A percentile compares a stretch with the other conserved stretches of the same genome.
Evolutionary conservation across 306 rosid species (phyloP).

Genomic region (Quercus variabilis): DNA sequence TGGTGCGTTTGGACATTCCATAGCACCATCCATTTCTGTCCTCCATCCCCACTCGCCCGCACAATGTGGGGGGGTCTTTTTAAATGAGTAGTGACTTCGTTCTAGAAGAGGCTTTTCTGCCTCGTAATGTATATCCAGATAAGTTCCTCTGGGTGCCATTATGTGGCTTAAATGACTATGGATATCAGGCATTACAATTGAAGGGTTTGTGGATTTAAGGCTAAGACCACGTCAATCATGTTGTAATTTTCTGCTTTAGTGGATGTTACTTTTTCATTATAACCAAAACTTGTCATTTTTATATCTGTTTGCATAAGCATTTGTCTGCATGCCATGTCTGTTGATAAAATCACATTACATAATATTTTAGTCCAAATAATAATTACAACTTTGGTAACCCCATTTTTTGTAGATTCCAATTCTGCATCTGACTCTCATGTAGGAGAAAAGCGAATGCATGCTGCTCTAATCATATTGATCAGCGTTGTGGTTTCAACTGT

Average conservation of each 20-base stretch:
- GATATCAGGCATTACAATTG: background rate
- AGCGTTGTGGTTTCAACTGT: conserved; percentile 27
- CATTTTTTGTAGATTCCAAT: conserved; percentile 41
- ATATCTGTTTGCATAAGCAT: background rate
- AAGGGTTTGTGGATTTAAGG: background rate
- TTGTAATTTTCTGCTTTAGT: background rate
- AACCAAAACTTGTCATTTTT: background rate
- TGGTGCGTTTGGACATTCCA: background rate
- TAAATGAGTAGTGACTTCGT: background rate
- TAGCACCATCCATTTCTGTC: background rate
- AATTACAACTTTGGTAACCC: background rate
- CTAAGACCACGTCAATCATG: background rate
- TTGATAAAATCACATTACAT: background rate
- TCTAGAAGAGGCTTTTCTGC: background rate
- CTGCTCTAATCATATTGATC: conserved; percentile 45
- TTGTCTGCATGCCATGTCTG: background rate
- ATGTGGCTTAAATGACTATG: background rate
- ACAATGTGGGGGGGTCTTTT: background rate
- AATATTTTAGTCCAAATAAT: background rate
- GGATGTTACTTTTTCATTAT: background rate
- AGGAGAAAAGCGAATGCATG: conserved; percentile 38
- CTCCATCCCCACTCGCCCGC: no score
- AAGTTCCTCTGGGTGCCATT: background rate
- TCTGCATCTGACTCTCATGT: conserved; percentile 26
- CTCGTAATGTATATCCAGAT: background rate